Percentiles rank a stretch among this genome's conserved stretches.
phyloP scores from a whole-genome alignment of 345 rosid species.

The Ceriops zippeliana region DNA sequence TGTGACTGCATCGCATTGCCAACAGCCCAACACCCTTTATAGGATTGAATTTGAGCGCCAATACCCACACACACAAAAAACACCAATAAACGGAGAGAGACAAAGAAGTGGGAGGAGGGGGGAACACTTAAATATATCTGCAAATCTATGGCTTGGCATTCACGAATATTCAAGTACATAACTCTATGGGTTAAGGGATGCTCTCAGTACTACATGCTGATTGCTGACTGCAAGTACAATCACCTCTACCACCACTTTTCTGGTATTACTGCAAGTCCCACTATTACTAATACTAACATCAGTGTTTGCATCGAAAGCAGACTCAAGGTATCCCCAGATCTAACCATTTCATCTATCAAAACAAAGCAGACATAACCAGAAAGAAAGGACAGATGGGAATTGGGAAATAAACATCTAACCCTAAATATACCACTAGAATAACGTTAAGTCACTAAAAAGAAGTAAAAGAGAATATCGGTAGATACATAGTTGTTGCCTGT shows the following conservation, averaged over 20 bases:
- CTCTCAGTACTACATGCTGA: slow-evolving; percentile 23
- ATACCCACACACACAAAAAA: too few species aligned
- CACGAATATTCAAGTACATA: slow-evolving; percentile 27
- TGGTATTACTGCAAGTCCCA: slow-evolving; percentile 12
- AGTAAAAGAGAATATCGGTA: neutral
- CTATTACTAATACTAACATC: slow-evolving; percentile 16
- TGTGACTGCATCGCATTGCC: neutral
- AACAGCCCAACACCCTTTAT: too few species aligned
- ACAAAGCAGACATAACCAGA: slow-evolving; percentile 11
- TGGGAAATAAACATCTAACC: slow-evolving; percentile 6
- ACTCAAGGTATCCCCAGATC: slow-evolving; percentile 24
- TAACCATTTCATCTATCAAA: slow-evolving; percentile 13
- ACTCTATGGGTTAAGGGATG: slow-evolving; percentile 23
- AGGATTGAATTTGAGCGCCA: too few species aligned
- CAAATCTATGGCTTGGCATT: slow-evolving; percentile 29
- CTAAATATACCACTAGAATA: slow-evolving; percentile 22
- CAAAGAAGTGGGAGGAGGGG: neutral
- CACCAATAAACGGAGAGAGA: neutral
- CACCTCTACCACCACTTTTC: slow-evolving; percentile 27
- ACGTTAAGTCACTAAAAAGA: slow-evolving; percentile 1
- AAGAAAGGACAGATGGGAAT: neutral
- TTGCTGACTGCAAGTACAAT: slow-evolving; percentile 29
- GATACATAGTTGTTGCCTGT: neutral
- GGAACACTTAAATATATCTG: neutral
- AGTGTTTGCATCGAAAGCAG: slow-evolving; percentile 40